Base-by-base conservation (phyloP, 495 filamentous ascomycete genomes). In the Cudoniella acicularis region DNA sequence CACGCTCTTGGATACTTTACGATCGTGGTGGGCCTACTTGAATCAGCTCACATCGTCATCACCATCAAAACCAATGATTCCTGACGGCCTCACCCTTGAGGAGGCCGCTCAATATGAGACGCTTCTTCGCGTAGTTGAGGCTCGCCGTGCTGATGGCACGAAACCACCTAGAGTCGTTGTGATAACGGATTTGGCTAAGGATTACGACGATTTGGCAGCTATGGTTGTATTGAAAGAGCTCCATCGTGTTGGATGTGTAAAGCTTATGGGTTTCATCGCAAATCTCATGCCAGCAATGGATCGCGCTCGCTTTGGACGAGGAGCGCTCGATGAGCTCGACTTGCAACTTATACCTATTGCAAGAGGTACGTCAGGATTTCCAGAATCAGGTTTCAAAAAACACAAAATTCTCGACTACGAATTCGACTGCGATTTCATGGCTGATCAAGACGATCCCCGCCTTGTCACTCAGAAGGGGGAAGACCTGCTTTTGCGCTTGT, bases 201-300 rank as follows among this genome's bases (percentile, higher is more conserved):
- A 57, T 51, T 57, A 57, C 17, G 55, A 57, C 18, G 55, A 57
- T 50, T 45, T 57, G 26, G 6, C 27, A 3, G 55, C 55, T 9
- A 57, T 57, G 55, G 26, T 57, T 2, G 20, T 57, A n/a, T 40
- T 57, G 16, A 49, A 42, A 18, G 55, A 57, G 27, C 47, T 57
- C 10, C 55, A 57, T 40, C 45, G 55, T 13, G 20, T 57, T 13
- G 55, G 26, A 24, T 18, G 49, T 2, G 26, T 26, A 13, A 25
- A 52, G 21, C 8, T 27, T 26, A 20, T 36, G 4, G 64, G 61
- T 2, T 67, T 63, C 23, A 54, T 67, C 25, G 64, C 64, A 20
- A 67, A 67, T 42, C 54, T 63, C 0, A 57, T 27, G 20, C 64
- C 64, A 21, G 61, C 60, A 16, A 20, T 56, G 3, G n/a, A 45